These are phyloP conservation scores for Globisporangium uncinulatum DNA, from an alignment of 352 stramenopile genomes.

Conservation along the genomic window DNA sequence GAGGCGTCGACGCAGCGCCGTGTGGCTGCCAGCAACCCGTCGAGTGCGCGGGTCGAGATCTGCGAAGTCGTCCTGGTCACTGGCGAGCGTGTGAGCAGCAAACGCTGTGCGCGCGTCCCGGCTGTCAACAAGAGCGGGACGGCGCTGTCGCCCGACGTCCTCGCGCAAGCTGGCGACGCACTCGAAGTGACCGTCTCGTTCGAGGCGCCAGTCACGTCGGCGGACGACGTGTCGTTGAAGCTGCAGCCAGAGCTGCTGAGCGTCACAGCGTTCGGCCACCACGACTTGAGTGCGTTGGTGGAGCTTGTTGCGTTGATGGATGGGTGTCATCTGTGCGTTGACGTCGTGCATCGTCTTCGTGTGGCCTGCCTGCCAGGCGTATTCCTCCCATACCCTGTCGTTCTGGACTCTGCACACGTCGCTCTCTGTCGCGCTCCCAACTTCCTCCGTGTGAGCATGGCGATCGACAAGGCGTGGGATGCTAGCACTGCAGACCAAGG, in stretches of 20 bases:
- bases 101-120: slow-evolving; percentile 24
- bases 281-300: slow-evolving; percentile 38
- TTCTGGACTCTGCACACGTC: slow-evolving; percentile 24
- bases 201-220: slow-evolving; percentile 19
- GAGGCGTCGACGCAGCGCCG: not conserved
- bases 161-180: slow-evolving; percentile 25
- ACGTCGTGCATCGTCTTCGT: too few species aligned
- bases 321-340: too few species aligned
- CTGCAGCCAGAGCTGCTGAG: slow-evolving; percentile 40
- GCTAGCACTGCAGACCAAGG: slow-evolving; percentile 34
- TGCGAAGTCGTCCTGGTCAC: slow-evolving; percentile 23
- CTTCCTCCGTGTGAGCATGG: slow-evolving; percentile 25
- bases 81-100: not conserved
- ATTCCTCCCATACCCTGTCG: slow-evolving; percentile 66
- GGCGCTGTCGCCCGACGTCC: slow-evolving; percentile 38
- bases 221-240: slow-evolving; percentile 39
- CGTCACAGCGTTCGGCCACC: slow-evolving; percentile 40
- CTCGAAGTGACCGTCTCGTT: slow-evolving; percentile 40
- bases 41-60: slow-evolving; percentile 29
- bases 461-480: slow-evolving; percentile 56
- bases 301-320: too few species aligned
- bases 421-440: slow-evolving; percentile 30
- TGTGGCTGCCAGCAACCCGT: slow-evolving; percentile 18
- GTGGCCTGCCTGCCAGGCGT: slow-evolving; percentile 17
- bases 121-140: slow-evolving; percentile 25